Conservation (phyloP, 2,329 filamentous ascomycete genomes). For the Neonectria sp. region DNA sequence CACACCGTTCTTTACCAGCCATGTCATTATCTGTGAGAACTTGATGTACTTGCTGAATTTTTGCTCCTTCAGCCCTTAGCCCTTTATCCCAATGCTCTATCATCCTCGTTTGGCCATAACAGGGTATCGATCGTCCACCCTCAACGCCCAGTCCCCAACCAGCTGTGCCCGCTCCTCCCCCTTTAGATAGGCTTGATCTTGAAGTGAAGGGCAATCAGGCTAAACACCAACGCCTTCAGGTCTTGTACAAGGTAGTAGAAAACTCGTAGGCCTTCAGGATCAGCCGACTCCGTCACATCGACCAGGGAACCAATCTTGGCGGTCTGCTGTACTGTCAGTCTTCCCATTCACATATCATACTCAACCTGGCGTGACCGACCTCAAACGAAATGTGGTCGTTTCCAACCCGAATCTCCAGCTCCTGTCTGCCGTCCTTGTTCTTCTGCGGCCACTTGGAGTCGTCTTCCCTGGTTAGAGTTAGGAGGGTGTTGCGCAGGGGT, state of each 20-base stretch:
- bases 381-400: slow-evolving; percentile 99
- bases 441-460: slow-evolving; percentile 99
- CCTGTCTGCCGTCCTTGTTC: slow-evolving; percentile 98
- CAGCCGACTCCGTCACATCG: slow-evolving; percentile 95
- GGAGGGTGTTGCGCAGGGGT: slow-evolving; percentile 18
- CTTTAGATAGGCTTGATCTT: slow-evolving; percentile 87
- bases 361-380: slow-evolving; percentile 64
- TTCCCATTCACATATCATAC: not conserved
- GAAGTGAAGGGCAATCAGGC: slow-evolving; percentile 95
- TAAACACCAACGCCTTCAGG: slow-evolving; percentile 96
- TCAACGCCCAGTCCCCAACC: slow-evolving; percentile 20
- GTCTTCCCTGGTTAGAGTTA: slow-evolving; percentile 79
- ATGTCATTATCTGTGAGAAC: slow-evolving; percentile 11
- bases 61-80: not conserved
- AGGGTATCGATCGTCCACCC: slow-evolving; percentile 35
- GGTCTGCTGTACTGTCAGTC: slow-evolving; percentile 71
- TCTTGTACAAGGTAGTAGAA: slow-evolving; percentile 99
- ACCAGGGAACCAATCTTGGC: slow-evolving; percentile 98
- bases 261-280: slow-evolving; percentile 94
- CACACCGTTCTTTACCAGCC: slow-evolving; percentile 28
- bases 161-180: not conserved
- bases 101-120: slow-evolving; percentile 14
- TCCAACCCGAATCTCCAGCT: slow-evolving; percentile 93
- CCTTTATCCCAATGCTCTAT: not conserved
- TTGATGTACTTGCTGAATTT: not conserved